Conservation (phyloP, 352 stramenopile species). For the Phytophthora colocasiae region DNA sequence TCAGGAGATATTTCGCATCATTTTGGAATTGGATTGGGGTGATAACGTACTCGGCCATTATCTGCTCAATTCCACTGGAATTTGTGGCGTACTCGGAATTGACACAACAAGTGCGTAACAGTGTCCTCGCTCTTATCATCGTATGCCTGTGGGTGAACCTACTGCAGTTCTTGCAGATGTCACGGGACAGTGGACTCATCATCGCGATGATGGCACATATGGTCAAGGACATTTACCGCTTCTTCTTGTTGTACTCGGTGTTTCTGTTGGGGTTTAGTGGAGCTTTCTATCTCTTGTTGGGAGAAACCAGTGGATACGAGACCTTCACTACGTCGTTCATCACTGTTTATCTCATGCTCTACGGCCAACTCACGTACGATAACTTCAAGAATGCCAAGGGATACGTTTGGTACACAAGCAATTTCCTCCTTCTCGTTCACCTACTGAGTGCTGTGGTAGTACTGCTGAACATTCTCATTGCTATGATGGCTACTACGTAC, state of each 20-base stretch:
- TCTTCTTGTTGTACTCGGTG: conserved; percentile 74
- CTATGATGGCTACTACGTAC: conserved; percentile 80
- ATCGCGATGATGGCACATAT: conserved; percentile 86
- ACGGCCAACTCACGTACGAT: conserved; percentile 68
- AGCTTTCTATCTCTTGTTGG: conserved; percentile 76
- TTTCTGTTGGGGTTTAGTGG: conserved; percentile 78
- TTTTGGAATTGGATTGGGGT: conserved; percentile 74
- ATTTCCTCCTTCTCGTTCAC: conserved; percentile 62
- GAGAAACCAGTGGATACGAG: conserved; percentile 60
- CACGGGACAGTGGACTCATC: conserved; percentile 60
- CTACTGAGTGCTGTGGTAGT: conserved; percentile 63
- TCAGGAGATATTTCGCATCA: conserved; percentile 56
- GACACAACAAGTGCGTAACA: conserved; percentile 47
- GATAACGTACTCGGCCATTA: conserved; percentile 50
- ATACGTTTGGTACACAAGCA: conserved; percentile 59
- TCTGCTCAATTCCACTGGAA: conserved; percentile 63
- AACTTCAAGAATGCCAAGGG: conserved; percentile 43
- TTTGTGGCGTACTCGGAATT: conserved; percentile 37
- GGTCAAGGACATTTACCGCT: conserved; percentile 71
- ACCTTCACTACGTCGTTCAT: conserved; percentile 71
- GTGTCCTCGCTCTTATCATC: conserved; percentile 58
- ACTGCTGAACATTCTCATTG: conserved; percentile 76
- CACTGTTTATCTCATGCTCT: conserved; percentile 80
- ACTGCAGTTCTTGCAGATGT: conserved; percentile 77
- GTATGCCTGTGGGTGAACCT: conserved; percentile 76